Percentiles rank a stretch among this genome's conserved stretches.
These are phyloP conservation scores for Ochetophila trinervis DNA, from an alignment of 306 rosid genomes.

Conservation along the genomic window DNA sequence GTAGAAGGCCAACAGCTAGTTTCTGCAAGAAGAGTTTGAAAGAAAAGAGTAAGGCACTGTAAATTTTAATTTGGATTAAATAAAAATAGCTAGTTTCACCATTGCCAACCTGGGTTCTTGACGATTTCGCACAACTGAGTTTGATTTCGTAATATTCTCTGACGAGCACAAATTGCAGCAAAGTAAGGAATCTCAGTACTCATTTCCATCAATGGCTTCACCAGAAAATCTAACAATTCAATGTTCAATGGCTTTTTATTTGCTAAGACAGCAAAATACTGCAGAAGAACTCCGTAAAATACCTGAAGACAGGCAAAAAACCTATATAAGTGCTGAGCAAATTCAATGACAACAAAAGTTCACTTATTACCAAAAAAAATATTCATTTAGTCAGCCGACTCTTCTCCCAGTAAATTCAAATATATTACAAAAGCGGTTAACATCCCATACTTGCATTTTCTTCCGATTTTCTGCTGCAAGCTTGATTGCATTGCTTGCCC, in stretches of 20 bases:
- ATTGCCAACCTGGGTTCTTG: constrained; percentile 64
- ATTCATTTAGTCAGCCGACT: neutral
- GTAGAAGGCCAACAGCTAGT: constrained; percentile 87
- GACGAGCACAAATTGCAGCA: constrained; percentile 96
- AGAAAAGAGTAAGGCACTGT: constrained; percentile 1
- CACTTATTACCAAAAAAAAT: neutral
- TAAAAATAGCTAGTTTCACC: constrained; percentile 10
- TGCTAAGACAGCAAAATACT: constrained; percentile 84
- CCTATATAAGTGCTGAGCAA: constrained; percentile 1
- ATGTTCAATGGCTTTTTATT: constrained; percentile 60
- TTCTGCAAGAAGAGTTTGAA: constrained; percentile 39
- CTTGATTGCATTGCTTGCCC: constrained; percentile 78
- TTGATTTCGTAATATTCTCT: constrained; percentile 62
- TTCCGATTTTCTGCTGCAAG: constrained; percentile 82
- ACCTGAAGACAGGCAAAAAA: constrained; percentile 51
- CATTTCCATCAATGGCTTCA: constrained; percentile 86
- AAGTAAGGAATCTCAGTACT: constrained; percentile 85
- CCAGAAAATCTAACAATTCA: constrained; percentile 62
- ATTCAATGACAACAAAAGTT: neutral
- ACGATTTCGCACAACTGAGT: constrained; percentile 57
- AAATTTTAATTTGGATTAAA: neutral
- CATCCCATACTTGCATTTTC: constrained; percentile 74
- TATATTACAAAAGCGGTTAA: constrained; percentile 13
- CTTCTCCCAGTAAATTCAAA: neutral
- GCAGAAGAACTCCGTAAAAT: constrained; percentile 82